Evolutionary conservation across 495 filamentous ascomycete genomes (phyloP).

Genomic region (Trichoderma orchidacearum): DNA sequence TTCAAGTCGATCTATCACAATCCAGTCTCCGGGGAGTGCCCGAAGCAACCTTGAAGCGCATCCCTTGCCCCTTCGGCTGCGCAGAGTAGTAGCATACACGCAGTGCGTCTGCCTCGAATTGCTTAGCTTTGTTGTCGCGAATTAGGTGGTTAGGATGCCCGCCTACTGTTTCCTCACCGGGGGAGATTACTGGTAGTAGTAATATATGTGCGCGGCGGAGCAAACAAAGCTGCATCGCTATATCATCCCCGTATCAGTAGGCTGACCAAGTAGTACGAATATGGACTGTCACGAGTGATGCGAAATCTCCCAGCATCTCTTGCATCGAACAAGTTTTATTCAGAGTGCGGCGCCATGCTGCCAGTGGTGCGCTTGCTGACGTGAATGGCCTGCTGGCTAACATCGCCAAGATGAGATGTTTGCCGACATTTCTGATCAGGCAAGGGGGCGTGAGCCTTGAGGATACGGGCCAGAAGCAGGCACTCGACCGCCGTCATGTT

Average conservation of each 20-base stretch:
- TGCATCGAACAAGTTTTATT: no score
- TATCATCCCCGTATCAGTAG: no score
- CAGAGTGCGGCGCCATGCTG: not conserved
- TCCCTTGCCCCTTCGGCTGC: not conserved
- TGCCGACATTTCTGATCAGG: not conserved
- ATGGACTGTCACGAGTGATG: no score
- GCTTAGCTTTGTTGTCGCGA: not conserved
- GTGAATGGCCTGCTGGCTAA: not conserved
- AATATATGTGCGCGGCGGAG: no score
- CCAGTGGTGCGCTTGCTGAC: not conserved
- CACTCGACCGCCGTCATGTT: no score
- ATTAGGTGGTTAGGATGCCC: not conserved
- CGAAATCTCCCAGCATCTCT: no score
- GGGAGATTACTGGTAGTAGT: not conserved
- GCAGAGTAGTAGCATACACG: no score
- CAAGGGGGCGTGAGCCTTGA: not conserved
- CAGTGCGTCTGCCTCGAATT: not conserved
- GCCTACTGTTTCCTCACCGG: not conserved
- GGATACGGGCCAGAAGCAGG: not conserved
- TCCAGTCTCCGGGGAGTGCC: not conserved
- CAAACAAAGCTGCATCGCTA: no score
- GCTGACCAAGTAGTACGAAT: no score
- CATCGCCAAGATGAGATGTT: not conserved
- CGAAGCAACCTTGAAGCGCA: not conserved
- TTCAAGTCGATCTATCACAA: not conserved